Evolutionary conservation across 192 early-diverging fungal genomes (phyloP), one percentile per base, ranked within the genome.

Genomic region (Chytriomyces sp.): DNA sequence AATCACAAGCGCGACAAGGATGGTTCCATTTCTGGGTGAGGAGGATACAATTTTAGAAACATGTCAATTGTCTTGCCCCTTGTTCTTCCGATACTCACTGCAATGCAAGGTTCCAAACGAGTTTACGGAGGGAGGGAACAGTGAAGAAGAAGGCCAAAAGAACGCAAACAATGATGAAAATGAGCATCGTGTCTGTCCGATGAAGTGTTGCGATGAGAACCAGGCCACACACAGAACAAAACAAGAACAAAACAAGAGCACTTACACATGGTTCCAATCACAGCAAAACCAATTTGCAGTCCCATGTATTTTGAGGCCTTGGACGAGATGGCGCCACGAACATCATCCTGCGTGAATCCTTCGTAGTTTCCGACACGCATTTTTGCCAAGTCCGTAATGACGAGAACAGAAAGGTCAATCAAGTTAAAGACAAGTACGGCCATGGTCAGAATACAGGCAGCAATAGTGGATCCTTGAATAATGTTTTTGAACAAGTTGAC

Each of bases 191-290:
- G 35, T 35, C 35, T 35, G 4, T 35, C 35, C 3, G 35, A 35
- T 35, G 35, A 35, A 35, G 35, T 35, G 35, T 35, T 35, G 35
- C 35, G 35, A 35, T 35, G 35, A 35, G 35, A 35, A 35, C 35
- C 35, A 35, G 4, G 35, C 35, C 0, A 35, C 35, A 4, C 35
- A 35, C 35, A 0, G 3, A 35, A 35, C 35, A 35, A 35, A 35
- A n/a, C n/a, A n/a, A 3, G 35, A 35, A 35, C 28, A 35, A 35
- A 65, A 43, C 64, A 13, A 16, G 64, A 65, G 4, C 23, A 65
- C 64, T 65, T 65, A 65, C 64, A 69, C 43, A 69, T 48, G 16
- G 67, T 48, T 11, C 67, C 67, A 16, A 69, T 69, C 18, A 48
- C 44, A 11, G 26, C 67, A 26, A 48, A 69, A 16, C 67, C 67